Percentiles rank a stretch among this genome's conserved stretches.
phyloP scores from a whole-genome alignment of 257 asterid species.

The Solanum pennellii region DNA sequence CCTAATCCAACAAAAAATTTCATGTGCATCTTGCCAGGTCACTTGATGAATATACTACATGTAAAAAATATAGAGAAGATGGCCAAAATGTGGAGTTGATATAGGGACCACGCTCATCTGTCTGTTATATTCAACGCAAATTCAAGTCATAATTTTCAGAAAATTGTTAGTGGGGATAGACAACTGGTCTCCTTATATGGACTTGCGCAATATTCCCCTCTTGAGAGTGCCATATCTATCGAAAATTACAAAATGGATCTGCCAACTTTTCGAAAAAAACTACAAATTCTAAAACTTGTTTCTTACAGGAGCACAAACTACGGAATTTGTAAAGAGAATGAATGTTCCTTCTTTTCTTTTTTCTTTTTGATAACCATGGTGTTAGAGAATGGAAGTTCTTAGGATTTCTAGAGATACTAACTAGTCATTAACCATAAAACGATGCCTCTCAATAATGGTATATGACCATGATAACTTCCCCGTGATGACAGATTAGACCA shows the following conservation, averaged over 20 bases:
- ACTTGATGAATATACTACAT: background rate
- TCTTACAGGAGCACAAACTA: background rate
- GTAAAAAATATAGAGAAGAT: background rate
- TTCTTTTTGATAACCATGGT: background rate
- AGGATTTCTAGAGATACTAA: background rate
- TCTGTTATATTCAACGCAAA: background rate
- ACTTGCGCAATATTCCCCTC: background rate
- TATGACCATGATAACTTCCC: background rate
- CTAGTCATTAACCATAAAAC: background rate
- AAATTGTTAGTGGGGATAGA: background rate
- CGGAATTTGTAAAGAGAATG: background rate
- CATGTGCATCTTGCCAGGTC: background rate
- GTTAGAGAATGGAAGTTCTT: background rate
- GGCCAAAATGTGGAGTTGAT: background rate
- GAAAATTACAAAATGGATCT: background rate
- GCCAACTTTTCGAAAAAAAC: background rate
- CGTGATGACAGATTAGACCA: background rate
- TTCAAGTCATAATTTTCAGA: background rate
- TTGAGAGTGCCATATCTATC: background rate
- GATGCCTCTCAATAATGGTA: background rate
- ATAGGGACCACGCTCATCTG: background rate
- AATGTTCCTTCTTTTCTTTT: background rate
- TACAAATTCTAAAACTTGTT: background rate
- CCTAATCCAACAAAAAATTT: background rate
- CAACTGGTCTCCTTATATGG: background rate